phyloP scores from a whole-genome alignment of 805 yeast species.

The Candida dajiaensis region DNA sequence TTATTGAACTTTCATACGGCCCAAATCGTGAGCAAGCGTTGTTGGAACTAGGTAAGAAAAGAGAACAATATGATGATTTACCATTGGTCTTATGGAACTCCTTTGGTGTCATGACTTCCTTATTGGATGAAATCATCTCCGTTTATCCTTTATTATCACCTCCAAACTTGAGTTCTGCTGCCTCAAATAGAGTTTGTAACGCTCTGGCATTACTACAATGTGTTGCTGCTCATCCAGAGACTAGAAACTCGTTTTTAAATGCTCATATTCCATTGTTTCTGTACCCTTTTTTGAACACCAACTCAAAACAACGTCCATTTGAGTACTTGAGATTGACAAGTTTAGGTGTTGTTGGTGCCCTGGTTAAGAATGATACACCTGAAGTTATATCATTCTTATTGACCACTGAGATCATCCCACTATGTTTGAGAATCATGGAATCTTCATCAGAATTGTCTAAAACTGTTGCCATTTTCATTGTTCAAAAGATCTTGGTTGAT shows the following conservation, averaged over 20 bases:
- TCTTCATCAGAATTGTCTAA: constrained; percentile 84
- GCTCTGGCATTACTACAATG: constrained; percentile 93
- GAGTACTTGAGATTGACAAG: constrained; percentile 91
- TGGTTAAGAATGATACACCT: constrained; percentile 92
- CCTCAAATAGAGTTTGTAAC: constrained; percentile 90
- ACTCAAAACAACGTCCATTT: constrained; percentile 86
- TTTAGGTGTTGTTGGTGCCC: constrained; percentile 93
- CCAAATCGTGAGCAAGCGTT: constrained; percentile 90
- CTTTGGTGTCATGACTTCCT: constrained; percentile 91
- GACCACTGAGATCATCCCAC: constrained; percentile 94
- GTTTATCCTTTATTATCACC: constrained; percentile 90
- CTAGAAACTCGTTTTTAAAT: constrained; percentile 74
- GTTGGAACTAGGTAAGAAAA: constrained; percentile 83
- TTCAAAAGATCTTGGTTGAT: constrained; percentile 87
- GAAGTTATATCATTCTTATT: constrained; percentile 88
- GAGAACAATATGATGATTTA: constrained; percentile 91
- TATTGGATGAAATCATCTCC: constrained; percentile 81
- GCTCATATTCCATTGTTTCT: constrained; percentile 91
- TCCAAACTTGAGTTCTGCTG: constrained; percentile 76
- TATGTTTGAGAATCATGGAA: constrained; percentile 93
- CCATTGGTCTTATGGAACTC: constrained; percentile 94
- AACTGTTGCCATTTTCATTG: constrained; percentile 94
- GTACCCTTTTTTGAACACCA: constrained; percentile 90
- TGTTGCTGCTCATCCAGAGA: constrained; percentile 92
- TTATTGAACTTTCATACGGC: constrained; percentile 83